Evolutionary conservation across 2,329 filamentous ascomycete genomes (phyloP).

Genomic region (Verticillium klebahnii): DNA sequence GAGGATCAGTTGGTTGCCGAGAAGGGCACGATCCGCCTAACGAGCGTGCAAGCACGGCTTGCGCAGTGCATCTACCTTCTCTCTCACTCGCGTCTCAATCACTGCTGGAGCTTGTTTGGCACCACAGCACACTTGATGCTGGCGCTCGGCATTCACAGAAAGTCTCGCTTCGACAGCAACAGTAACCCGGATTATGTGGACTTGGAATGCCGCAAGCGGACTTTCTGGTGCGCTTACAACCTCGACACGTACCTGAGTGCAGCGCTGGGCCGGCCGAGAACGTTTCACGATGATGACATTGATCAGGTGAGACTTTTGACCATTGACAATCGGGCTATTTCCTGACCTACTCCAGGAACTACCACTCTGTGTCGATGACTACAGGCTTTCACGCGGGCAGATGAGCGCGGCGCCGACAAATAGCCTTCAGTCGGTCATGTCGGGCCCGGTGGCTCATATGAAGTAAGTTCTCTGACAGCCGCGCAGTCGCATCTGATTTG

Average conservation of each 20-base stretch:
- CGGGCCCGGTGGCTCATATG: slow-evolving; percentile 27
- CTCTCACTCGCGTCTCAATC: slow-evolving; percentile 37
- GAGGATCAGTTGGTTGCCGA: slow-evolving; percentile 32
- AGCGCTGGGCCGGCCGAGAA: slow-evolving; percentile 54
- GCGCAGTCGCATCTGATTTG: background rate
- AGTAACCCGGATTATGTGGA: slow-evolving; percentile 21
- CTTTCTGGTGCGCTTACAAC: slow-evolving; percentile 62
- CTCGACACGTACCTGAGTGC: slow-evolving; percentile 61
- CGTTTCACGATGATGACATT: slow-evolving; percentile 61
- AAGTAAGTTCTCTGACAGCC: slow-evolving; percentile 17
- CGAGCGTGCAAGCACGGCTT: slow-evolving; percentile 34
- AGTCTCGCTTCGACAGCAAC: background rate
- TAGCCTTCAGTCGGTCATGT: slow-evolving; percentile 19
- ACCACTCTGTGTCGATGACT: slow-evolving; percentile 49
- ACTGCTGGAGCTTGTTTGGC: slow-evolving; percentile 41
- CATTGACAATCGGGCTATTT: background rate
- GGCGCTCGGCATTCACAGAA: slow-evolving; percentile 19
- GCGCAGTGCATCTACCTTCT: slow-evolving; percentile 38
- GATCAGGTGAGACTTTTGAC: slow-evolving; percentile 36
- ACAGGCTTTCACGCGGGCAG: slow-evolving; percentile 20
- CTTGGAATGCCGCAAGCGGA: slow-evolving; percentile 31
- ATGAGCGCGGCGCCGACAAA: slow-evolving; percentile 10
- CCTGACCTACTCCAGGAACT: slow-evolving; percentile 28
- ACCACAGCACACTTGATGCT: slow-evolving; percentile 31
- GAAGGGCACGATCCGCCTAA: slow-evolving; percentile 28